These are phyloP conservation scores for Plasmodium gallinaceum DNA, from an alignment of 169 alveolate genomes.

Conservation along the genomic window DNA sequence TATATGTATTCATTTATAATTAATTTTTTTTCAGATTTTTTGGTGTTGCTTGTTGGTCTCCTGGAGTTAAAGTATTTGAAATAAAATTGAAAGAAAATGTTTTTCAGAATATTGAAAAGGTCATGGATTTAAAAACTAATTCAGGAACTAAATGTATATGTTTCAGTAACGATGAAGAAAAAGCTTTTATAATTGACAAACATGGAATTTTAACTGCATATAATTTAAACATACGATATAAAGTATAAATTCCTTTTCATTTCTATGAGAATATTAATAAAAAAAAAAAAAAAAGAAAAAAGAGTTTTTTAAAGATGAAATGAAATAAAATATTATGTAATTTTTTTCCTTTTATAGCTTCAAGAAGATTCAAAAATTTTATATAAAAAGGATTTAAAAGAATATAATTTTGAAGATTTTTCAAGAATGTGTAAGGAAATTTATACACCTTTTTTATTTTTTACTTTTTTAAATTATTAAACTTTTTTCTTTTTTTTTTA, in stretches of 20 bases:
- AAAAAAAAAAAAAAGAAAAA: too few relatives aligned
- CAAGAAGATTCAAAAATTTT: constrained; percentile 53
- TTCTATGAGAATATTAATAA: too few relatives aligned
- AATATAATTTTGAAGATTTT: constrained; percentile 25
- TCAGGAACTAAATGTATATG: constrained; percentile 43
- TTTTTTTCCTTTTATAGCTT: constrained; percentile 8
- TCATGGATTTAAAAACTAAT: constrained; percentile 29
- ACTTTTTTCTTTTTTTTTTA: background rate
- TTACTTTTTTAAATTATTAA: constrained; percentile 6
- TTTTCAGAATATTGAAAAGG: constrained; percentile 32
- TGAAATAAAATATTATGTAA: too few relatives aligned
- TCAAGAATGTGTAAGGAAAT: constrained; percentile 23
- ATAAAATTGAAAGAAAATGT: constrained; percentile 27
- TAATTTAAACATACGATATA: constrained; percentile 46
- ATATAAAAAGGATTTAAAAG: constrained; percentile 33
- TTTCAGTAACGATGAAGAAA: constrained; percentile 29
- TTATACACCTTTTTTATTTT: background rate
- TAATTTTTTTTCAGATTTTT: constrained; percentile 12
- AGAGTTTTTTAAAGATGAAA: too few relatives aligned
- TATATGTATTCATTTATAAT: background rate
- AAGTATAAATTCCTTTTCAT: constrained; percentile 3
- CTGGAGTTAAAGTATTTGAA: constrained; percentile 33
- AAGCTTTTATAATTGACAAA: constrained; percentile 36
- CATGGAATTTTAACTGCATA: constrained; percentile 20
- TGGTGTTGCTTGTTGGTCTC: constrained; percentile 50